Percentiles rank a stretch among this genome's conserved stretches.
Conservation (phyloP, 2,329 filamentous ascomycete genomes). For the Exophiala calicioides region DNA sequence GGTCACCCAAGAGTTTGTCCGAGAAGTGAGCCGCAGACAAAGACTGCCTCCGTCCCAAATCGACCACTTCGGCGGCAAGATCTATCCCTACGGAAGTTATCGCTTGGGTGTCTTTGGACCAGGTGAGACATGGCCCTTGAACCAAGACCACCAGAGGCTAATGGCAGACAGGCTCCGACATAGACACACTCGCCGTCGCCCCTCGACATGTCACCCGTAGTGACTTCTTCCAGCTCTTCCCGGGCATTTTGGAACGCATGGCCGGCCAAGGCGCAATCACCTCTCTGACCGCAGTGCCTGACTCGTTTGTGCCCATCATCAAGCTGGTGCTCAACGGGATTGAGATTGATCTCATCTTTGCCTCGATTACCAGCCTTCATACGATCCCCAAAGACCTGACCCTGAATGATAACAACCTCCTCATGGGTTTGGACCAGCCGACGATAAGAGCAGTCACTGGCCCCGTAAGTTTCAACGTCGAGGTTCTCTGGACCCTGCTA, state of each 20-base stretch:
- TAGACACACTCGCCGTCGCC: slow-evolving; percentile 90
- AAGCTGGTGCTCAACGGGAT: slow-evolving; percentile 91
- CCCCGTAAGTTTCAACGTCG: slow-evolving; percentile 47
- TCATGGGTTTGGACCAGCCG: slow-evolving; percentile 82
- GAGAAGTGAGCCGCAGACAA: slow-evolving; percentile 72
- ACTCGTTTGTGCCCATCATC: slow-evolving; percentile 95
- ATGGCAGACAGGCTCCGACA: slow-evolving; percentile 72
- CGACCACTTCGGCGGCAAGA: slow-evolving; percentile 82
- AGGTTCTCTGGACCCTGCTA: neutral
- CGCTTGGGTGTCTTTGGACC: slow-evolving; percentile 91
- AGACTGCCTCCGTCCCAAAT: slow-evolving; percentile 74
- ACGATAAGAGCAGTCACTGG: slow-evolving; percentile 91
- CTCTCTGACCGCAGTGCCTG: slow-evolving; percentile 80
- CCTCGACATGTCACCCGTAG: slow-evolving; percentile 85
- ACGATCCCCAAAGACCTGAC: slow-evolving; percentile 72
- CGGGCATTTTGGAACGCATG: slow-evolving; percentile 74
- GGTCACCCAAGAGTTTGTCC: slow-evolving; percentile 84
- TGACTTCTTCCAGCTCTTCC: slow-evolving; percentile 90
- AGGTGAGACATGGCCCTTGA: slow-evolving; percentile 42
- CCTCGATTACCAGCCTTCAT: slow-evolving; percentile 68
- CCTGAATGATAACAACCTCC: slow-evolving; percentile 77
- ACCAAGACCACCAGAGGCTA: slow-evolving; percentile 6
- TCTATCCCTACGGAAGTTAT: slow-evolving; percentile 96
- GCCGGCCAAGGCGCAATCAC: slow-evolving; percentile 76
- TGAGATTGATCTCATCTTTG: slow-evolving; percentile 92